Base-by-base conservation (phyloP, 768 basidiomycete species). In the Tricholoma flavovirens region DNA sequence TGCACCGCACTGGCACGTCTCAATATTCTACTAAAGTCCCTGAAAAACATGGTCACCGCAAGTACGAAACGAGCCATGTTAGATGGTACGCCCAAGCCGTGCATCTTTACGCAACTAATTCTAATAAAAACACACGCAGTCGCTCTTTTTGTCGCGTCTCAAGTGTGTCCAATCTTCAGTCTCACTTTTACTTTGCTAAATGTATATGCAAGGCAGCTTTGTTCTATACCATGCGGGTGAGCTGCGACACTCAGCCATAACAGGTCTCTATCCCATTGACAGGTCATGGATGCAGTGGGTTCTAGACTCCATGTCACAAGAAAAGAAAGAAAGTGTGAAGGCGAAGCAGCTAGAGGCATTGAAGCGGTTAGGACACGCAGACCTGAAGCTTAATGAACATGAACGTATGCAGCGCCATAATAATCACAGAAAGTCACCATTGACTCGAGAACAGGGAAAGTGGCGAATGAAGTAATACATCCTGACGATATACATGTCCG, bases 381-480 rank as follows among this genome's bases (percentile, higher is more conserved):
- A 83, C 49, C 75, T 97, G 4, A 82, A 90, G 61, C 76, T 99
- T 53, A 84, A 90, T 63, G 95, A 98, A 70, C 91, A 98, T 66
- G 96, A 99, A 75, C 74, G 91, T 92, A 69, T 59, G 87, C 69
- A 26, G 26, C 0, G 10, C 9, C 45, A 35, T 29, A 40, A 36
- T 50, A 24, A 36, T 38, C 19, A 38, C 15, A 12, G 12, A 24
- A 19, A 58, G 52, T 15, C 14, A 51, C 55, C 36, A 29, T 59
- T 46, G 33, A 24, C 29, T 51, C 26, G 21, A 60, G n/a, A 60
- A 2, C 58, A 90, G 90, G 83, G 56, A 86, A 85, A 40, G 93
- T 98, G 55, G 92, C 96, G 4, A 89, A 87, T 36, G 95, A 98
- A 64, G 84, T 98, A 19, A 91, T 98, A 59, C 88, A 91, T 62